Conservation (phyloP, 1,284 basidiomycete genomes). For the Porphyrellus sp. region DNA sequence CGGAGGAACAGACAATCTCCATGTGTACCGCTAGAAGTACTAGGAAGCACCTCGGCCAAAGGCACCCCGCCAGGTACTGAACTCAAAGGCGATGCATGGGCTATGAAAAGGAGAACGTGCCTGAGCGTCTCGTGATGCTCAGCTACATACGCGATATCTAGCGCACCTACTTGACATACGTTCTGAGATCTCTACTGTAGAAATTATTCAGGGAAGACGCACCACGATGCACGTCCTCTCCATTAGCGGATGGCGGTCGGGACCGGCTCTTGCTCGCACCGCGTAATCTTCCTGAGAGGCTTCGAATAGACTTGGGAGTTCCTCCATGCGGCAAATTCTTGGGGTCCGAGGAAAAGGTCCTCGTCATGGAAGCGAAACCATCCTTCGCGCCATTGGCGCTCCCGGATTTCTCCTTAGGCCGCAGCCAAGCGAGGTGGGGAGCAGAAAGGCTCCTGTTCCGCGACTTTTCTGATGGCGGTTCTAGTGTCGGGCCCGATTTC, state of each 20-base stretch:
- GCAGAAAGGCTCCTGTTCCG: conserved; percentile 69
- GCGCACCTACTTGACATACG: conserved; percentile 32
- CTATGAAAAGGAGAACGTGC: conserved; percentile 64
- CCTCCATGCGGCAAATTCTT: conserved; percentile 5
- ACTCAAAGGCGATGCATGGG: conserved; percentile 29
- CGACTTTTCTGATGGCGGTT: conserved; percentile 35
- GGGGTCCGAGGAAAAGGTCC: conserved; percentile 17
- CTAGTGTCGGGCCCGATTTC: conserved; percentile 4
- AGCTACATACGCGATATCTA: conserved; percentile 71
- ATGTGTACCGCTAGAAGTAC: conserved; percentile 38
- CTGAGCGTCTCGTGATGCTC: conserved; percentile 83
- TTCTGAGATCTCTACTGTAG: background rate
- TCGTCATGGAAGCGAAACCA: conserved; percentile 1
- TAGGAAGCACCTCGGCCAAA: conserved; percentile 59
- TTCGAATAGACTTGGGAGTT: conserved; percentile 17
- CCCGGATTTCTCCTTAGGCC: conserved; percentile 31
- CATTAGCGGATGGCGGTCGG: conserved; percentile 11
- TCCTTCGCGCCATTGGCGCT: conserved; percentile 14
- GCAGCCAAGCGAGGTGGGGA: conserved; percentile 67
- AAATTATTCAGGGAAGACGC: conserved; percentile 6
- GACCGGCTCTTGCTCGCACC: conserved; percentile 20
- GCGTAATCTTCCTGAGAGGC: conserved; percentile 24
- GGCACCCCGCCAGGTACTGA: conserved; percentile 15
- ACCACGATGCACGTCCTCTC: conserved; percentile 19
- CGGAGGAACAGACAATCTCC: conserved; percentile 59